Evolutionary conservation across 164 flowering plant species (phyloP).

Genomic region (Vitis riparia): DNA sequence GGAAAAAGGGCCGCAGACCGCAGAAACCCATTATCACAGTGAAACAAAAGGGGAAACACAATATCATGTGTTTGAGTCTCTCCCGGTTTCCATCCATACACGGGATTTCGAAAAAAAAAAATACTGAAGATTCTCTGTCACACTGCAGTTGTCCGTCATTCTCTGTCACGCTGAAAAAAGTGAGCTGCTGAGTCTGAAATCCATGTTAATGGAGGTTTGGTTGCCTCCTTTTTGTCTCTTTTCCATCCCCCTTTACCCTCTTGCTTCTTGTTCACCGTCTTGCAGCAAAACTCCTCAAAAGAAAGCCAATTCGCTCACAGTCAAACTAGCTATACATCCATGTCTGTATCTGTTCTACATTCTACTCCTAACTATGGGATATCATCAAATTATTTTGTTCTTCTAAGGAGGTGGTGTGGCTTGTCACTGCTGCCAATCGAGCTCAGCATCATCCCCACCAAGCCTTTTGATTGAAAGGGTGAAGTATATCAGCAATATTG

Average conservation of each 20-base stretch:
- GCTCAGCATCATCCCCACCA: slow-evolving; percentile 22
- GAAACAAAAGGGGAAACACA: no score
- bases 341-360: background rate
- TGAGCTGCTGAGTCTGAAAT: slow-evolving; percentile 2
- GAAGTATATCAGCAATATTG: slow-evolving; percentile 74
- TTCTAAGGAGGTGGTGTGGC: background rate
- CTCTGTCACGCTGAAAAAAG: slow-evolving; percentile 9
- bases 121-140: slow-evolving; percentile 9
- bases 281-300: background rate
- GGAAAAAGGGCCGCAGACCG: background rate
- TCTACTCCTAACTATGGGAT: background rate
- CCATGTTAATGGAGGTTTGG: background rate
- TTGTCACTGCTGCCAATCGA: slow-evolving; percentile 24
- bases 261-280: background rate
- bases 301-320: slow-evolving; percentile 2
- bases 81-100: no score
- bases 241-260: background rate
- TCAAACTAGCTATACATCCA: background rate
- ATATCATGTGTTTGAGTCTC: no score
- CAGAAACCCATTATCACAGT: no score
- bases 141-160: slow-evolving; percentile 9
- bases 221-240: slow-evolving; percentile 3
- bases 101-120: no score
- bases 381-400: background rate
- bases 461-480: slow-evolving; percentile 54